phyloP scores from a whole-genome alignment of 2,329 filamentous ascomycete species.

The Penicillium paneum region DNA sequence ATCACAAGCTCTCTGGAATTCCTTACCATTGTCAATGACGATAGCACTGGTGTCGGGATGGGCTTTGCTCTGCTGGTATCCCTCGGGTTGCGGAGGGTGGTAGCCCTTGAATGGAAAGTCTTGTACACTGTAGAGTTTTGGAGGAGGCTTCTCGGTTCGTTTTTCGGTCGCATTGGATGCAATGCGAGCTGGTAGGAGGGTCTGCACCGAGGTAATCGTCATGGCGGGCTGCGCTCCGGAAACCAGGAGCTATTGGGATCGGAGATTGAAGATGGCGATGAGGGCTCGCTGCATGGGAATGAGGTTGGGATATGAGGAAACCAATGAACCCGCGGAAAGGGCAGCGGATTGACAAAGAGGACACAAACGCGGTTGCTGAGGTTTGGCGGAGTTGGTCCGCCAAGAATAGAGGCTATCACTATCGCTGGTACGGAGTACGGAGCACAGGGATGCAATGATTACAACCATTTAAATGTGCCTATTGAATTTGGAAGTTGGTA shows the following conservation, averaged over 20 bases:
- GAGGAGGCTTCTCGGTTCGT: constrained; percentile 54
- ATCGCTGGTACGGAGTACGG: background rate
- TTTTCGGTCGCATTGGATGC: constrained; percentile 44
- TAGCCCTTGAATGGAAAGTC: constrained; percentile 62
- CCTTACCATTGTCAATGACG: constrained; percentile 91
- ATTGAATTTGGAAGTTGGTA: background rate
- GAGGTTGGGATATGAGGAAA: background rate
- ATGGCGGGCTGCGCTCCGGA: constrained; percentile 32
- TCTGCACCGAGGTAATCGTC: constrained; percentile 44
- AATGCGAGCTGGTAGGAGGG: constrained; percentile 37
- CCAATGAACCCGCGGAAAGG: background rate
- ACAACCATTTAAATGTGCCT: background rate
- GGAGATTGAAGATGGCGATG: constrained; percentile 8
- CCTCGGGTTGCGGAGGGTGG: constrained; percentile 60
- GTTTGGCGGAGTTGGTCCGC: constrained; percentile 12
- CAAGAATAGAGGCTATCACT: constrained; percentile 12
- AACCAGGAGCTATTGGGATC: constrained; percentile 21
- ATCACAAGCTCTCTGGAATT: background rate
- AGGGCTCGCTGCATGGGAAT: constrained; percentile 16
- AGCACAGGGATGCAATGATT: background rate
- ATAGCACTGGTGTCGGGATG: constrained; percentile 67
- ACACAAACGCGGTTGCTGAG: constrained; percentile 9
- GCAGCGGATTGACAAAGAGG: background rate
- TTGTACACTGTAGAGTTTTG: constrained; percentile 52
- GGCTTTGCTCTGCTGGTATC: constrained; percentile 65